Evolutionary conservation across 2,329 filamentous ascomycete species (phyloP).

Genomic region (Colletotrichum sp.): DNA sequence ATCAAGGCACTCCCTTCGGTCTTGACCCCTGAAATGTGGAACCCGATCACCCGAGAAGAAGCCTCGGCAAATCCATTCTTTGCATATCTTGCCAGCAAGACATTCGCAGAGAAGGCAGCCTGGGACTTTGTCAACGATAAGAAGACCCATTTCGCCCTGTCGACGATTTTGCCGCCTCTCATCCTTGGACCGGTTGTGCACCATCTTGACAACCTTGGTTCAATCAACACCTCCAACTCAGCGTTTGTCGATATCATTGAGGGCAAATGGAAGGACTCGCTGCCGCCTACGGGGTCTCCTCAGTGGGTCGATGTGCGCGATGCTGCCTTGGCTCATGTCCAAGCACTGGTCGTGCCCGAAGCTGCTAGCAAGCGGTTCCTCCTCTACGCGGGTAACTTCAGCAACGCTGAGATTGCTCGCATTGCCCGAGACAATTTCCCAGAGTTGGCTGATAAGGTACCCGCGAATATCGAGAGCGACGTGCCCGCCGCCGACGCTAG

Average conservation of each 20-base stretch:
- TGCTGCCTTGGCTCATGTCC: not conserved
- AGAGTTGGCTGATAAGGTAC: not conserved
- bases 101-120: not conserved
- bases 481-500: not conserved
- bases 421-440: not conserved
- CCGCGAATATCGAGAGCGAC: not conserved
- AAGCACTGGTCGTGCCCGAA: not conserved
- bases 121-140: not conserved
- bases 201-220: not conserved
- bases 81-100: not conserved
- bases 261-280: not conserved
- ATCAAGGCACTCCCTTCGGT: not conserved
- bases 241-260: not conserved
- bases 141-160: not conserved
- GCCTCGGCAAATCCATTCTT: not conserved
- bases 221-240: not conserved
- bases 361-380: not conserved
- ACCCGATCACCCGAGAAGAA: not conserved
- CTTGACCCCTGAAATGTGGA: not conserved
- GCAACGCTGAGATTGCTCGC: not conserved
- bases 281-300: not conserved
- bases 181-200: not conserved
- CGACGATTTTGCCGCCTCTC: not conserved
- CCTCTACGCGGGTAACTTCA: not conserved
- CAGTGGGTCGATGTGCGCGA: not conserved